Percentiles rank a stretch among this genome's conserved stretches.
These are phyloP conservation scores for Hypsizygus ulmarius DNA, from an alignment of 1,284 basidiomycete species.

Conservation along the genomic window DNA sequence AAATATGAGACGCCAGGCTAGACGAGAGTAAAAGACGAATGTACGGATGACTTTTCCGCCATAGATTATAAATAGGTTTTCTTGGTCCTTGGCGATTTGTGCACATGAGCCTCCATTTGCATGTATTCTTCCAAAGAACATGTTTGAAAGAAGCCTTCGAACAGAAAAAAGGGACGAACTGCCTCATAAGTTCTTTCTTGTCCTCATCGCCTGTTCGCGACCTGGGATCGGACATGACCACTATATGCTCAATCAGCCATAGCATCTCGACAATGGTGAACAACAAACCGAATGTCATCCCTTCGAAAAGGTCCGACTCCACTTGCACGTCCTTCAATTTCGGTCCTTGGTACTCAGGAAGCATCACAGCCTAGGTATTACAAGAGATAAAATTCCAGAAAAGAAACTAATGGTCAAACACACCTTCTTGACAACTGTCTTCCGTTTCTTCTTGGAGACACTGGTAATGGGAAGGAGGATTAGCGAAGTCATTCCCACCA, in stretches of 20 bases:
- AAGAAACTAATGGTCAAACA: not conserved
- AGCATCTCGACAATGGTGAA: not conserved
- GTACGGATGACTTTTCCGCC: slow-evolving; percentile 62
- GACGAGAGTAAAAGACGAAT: slow-evolving; percentile 24
- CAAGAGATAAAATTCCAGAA: not conserved
- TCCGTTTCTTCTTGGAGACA: slow-evolving; percentile 63
- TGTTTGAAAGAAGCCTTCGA: not conserved
- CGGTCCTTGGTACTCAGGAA: slow-evolving; percentile 65
- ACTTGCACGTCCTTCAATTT: slow-evolving; percentile 57
- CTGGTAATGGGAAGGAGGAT: slow-evolving; percentile 30
- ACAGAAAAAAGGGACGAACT: slow-evolving; percentile 41
- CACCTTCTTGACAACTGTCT: slow-evolving; percentile 55
- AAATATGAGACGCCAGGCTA: not conserved
- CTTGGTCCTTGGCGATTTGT: slow-evolving; percentile 56
- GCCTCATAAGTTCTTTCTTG: slow-evolving; percentile 59
- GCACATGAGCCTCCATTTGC: slow-evolving; percentile 74
- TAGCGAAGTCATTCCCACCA: not conserved
- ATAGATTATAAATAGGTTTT: slow-evolving; percentile 56
- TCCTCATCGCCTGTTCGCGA: slow-evolving; percentile 67
- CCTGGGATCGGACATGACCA: slow-evolving; percentile 76
- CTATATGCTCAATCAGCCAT: slow-evolving; percentile 34
- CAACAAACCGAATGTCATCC: slow-evolving; percentile 73
- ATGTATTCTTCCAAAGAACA: slow-evolving; percentile 54
- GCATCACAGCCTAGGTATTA: slow-evolving; percentile 48
- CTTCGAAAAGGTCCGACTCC: slow-evolving; percentile 67